Conservation (phyloP, 108 stramenopile species). For the Cyclotella choctawhatcheeana region DNA sequence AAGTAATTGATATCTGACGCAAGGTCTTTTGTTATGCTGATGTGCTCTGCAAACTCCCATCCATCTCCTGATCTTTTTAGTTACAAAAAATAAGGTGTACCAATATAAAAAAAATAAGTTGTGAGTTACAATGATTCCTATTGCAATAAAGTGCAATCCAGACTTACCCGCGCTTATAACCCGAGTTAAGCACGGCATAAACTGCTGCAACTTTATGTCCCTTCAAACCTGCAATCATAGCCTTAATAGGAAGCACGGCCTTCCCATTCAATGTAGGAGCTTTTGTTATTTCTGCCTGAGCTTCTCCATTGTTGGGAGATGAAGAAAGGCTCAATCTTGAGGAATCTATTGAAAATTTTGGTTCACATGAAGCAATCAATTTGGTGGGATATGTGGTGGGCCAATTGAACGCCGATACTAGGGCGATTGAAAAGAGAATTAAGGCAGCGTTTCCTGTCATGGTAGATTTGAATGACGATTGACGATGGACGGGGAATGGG, state of each 20-base stretch:
- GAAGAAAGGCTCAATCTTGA: not conserved
- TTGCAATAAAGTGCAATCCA: no score
- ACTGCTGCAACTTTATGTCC: conserved; percentile 74
- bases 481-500: no score
- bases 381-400: not conserved
- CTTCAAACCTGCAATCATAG: conserved; percentile 60
- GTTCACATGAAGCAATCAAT: not conserved
- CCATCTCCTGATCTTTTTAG: conserved; percentile 48
- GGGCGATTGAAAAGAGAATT: no score
- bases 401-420: not conserved
- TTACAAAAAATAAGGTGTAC: not conserved
- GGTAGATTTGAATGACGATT: no score
- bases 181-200: conserved; percentile 71
- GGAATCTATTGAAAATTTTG: not conserved
- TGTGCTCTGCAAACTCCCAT: conserved; percentile 69
- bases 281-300: conserved; percentile 20
- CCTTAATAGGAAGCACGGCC: conserved; percentile 65
- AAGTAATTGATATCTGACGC: conserved; percentile 34
- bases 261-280: conserved; percentile 81
- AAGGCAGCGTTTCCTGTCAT: no score
- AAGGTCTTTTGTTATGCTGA: conserved; percentile 75
- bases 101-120: no score
- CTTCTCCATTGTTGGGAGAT: not conserved
- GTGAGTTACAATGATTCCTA: no score
- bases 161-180: conserved; percentile 64